A percentile compares a stretch with the other conserved stretches of the same genome.
phyloP scores from a whole-genome alignment of 805 yeast genomes.

The Myxozyma sirexii region DNA sequence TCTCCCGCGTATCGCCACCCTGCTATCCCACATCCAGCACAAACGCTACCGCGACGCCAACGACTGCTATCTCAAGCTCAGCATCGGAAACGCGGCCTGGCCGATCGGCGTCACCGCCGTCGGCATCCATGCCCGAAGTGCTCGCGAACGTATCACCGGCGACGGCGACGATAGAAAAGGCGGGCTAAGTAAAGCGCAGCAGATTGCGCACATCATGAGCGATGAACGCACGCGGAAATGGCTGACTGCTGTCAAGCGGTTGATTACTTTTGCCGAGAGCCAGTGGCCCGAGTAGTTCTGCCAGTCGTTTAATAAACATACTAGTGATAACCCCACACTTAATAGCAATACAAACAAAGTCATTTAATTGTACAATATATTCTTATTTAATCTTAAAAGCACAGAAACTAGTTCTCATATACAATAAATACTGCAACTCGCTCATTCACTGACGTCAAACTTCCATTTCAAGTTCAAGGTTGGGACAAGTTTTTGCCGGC shows the following conservation, averaged over 20 bases:
- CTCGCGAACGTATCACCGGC: slow-evolving; percentile 60
- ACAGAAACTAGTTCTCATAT: no score
- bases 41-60: slow-evolving; percentile 56
- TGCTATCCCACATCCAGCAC: slow-evolving; percentile 62
- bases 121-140: slow-evolving; percentile 76
- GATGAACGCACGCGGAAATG: slow-evolving; percentile 73
- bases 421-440: no score
- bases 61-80: slow-evolving; percentile 70
- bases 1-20: slow-evolving; percentile 60
- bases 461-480: not conserved
- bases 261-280: slow-evolving; percentile 60
- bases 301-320: no score
- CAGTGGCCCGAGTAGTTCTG: slow-evolving; percentile 35
- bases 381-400: no score
- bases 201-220: slow-evolving; percentile 71
- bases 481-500: slow-evolving; percentile 6
- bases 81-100: slow-evolving; percentile 90
- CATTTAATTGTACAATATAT: no score
- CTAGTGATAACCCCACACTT: no score
- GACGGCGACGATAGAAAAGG: slow-evolving; percentile 40
- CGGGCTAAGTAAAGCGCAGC: slow-evolving; percentile 17
- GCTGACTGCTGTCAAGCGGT: slow-evolving; percentile 73
- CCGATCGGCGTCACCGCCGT: slow-evolving; percentile 83
- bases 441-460: slow-evolving; percentile 9
- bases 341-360: no score